A percentile compares a stretch with the other conserved stretches of the same genome.
Conservation (phyloP, 768 basidiomycete species). For the Lactifluus piperatus region DNA sequence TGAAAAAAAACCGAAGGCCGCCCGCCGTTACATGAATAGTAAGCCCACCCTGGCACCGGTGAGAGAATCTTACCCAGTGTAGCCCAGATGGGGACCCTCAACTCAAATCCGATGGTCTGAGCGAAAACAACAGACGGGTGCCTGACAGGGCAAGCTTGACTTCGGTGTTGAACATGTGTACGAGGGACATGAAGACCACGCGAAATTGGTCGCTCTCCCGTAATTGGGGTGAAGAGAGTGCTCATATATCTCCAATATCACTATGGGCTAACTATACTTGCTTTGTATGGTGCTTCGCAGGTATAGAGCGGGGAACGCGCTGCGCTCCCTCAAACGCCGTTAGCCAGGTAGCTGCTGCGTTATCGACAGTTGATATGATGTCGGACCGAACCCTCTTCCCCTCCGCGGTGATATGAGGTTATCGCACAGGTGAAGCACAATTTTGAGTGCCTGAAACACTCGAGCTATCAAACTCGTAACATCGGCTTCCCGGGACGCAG, state of each 20-base stretch:
- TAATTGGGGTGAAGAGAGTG: too few relatives aligned
- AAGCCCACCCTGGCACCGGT: neutral
- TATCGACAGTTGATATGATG: neutral
- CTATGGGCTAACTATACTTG: neutral
- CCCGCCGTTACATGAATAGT: neutral
- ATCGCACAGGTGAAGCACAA: neutral
- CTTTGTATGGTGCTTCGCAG: neutral
- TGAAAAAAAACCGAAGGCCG: neutral
- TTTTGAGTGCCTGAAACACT: neutral
- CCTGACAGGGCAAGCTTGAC: neutral
- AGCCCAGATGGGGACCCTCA: neutral
- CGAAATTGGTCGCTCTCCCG: neutral
- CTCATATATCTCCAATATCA: neutral
- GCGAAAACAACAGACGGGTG: neutral
- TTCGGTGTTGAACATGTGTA: neutral
- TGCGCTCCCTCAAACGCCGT: neutral
- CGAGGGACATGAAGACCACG: neutral
- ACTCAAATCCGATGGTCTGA: neutral
- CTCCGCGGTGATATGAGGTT: neutral
- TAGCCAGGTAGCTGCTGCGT: neutral
- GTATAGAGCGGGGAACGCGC: neutral
- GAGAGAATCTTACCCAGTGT: neutral
- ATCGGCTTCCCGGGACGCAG: neutral
- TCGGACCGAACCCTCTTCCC: neutral
- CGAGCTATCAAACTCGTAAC: neutral